Conservation (phyloP, 176 grass and related monocot species). For the Pontederia crassipes region DNA sequence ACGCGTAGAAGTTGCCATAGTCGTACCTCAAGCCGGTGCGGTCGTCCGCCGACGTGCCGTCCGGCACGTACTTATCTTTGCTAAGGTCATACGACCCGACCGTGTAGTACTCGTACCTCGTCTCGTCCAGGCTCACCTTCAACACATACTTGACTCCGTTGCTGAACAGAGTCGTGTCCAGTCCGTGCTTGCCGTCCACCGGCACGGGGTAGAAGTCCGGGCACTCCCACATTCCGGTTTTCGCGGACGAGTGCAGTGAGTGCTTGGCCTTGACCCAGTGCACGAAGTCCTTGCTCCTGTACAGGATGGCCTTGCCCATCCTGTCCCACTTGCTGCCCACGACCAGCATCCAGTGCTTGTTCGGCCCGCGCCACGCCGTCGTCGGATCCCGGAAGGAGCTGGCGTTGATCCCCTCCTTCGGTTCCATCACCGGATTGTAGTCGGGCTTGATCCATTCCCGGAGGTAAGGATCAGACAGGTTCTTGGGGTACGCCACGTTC, state of each 20-base stretch:
- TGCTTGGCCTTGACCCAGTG: conserved; percentile 9
- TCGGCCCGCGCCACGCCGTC: neutral
- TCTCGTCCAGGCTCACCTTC: neutral
- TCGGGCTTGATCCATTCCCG: neutral
- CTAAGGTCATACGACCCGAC: neutral
- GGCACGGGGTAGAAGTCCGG: conserved; percentile 62
- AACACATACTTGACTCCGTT: neutral
- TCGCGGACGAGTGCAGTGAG: neutral
- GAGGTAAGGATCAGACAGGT: conserved; percentile 1
- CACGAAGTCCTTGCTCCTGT: conserved; percentile 4
- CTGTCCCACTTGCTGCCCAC: neutral
- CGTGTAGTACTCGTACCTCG: neutral
- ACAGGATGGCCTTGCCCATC: neutral
- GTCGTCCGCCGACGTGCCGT: neutral
- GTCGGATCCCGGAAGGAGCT: neutral
- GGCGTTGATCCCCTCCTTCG: neutral
- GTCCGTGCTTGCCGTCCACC: conserved; percentile 16
- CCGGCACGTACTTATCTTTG: neutral
- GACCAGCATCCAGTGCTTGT: neutral
- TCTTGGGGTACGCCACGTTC: neutral
- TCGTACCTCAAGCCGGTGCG: neutral
- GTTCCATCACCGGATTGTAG: neutral
- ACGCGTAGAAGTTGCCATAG: neutral
- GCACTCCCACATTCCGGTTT: conserved; percentile 37
- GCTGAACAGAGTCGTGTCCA: conserved; percentile 9